Percentiles rank a stretch among this genome's conserved stretches.
These are phyloP conservation scores for Neurospora tetrasperma DNA, from an alignment of 495 filamentous ascomycete species.

Conservation along the genomic window DNA sequence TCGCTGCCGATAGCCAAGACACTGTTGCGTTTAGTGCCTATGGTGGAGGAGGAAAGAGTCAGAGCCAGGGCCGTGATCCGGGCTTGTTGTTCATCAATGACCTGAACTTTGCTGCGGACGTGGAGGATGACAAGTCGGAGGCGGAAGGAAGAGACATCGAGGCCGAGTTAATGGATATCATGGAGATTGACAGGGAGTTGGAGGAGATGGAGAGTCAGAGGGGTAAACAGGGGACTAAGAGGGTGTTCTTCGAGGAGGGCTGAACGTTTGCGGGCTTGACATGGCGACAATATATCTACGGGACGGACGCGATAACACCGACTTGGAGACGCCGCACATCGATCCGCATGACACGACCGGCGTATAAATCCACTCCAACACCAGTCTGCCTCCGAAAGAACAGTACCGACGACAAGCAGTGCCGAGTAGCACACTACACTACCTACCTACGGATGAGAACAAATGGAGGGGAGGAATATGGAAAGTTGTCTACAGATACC, in stretches of 20 bases:
- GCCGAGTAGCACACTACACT: background rate
- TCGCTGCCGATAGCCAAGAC: background rate
- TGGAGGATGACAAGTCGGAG: conserved; percentile 31
- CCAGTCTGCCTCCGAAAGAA: background rate
- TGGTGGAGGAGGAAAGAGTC: background rate
- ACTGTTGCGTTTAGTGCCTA: background rate
- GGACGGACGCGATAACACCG: background rate
- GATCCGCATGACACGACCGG: background rate
- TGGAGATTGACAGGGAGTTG: conserved; percentile 45
- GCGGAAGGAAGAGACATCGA: conserved; percentile 40
- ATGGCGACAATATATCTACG: background rate
- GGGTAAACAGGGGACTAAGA: conserved; percentile 22
- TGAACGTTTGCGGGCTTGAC: no score
- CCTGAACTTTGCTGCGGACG: conserved; percentile 31
- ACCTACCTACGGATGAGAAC: background rate
- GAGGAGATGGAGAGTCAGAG: conserved; percentile 36
- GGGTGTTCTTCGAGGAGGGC: conserved; percentile 37
- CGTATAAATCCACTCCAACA: background rate
- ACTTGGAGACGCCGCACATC: background rate
- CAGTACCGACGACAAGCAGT: background rate
- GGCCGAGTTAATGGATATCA: conserved; percentile 43
- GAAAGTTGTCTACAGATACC: background rate
- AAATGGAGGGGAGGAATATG: background rate
- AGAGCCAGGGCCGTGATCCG: conserved; percentile 5
- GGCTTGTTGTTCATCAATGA: conserved; percentile 36